Conservation (phyloP, 306 rosid genomes). For the Sechiopsis laciniata region DNA sequence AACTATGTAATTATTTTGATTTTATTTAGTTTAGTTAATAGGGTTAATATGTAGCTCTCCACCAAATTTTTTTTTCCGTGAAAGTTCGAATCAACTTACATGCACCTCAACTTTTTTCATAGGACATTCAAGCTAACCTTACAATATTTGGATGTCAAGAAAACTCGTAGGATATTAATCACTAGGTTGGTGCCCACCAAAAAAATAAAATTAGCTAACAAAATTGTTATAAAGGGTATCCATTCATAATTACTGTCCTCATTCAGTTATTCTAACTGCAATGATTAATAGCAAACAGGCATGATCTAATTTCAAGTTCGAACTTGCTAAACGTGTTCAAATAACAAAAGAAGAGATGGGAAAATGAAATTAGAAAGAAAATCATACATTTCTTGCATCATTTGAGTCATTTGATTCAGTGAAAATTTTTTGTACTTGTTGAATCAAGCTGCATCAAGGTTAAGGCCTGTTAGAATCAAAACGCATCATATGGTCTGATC, state of each 20-base stretch:
- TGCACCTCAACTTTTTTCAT: too few species aligned
- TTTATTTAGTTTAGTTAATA: neutral
- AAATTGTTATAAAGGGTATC: too few species aligned
- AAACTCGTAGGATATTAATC: too few species aligned
- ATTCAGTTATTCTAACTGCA: neutral
- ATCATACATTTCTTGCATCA: conserved; percentile 81
- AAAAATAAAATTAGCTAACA: too few species aligned
- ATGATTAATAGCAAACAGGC: neutral
- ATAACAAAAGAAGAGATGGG: neutral
- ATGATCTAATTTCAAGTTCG: neutral
- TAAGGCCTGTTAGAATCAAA: conserved; percentile 26
- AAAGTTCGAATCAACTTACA: neutral
- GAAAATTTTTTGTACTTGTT: conserved; percentile 73
- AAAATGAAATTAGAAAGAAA: conserved; percentile 25
- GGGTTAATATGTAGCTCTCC: neutral
- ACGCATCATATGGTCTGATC: conserved; percentile 11
- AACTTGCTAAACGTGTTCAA: neutral
- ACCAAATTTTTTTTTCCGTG: neutral
- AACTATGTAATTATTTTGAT: neutral
- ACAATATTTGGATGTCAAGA: too few species aligned
- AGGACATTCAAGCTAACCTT: too few species aligned
- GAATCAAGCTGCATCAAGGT: conserved; percentile 73
- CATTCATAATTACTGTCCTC: neutral
- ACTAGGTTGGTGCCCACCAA: too few species aligned
- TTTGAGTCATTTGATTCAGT: conserved; percentile 62